Conservation (phyloP, 129 eudicot species). For the Ambrosia trifida region DNA sequence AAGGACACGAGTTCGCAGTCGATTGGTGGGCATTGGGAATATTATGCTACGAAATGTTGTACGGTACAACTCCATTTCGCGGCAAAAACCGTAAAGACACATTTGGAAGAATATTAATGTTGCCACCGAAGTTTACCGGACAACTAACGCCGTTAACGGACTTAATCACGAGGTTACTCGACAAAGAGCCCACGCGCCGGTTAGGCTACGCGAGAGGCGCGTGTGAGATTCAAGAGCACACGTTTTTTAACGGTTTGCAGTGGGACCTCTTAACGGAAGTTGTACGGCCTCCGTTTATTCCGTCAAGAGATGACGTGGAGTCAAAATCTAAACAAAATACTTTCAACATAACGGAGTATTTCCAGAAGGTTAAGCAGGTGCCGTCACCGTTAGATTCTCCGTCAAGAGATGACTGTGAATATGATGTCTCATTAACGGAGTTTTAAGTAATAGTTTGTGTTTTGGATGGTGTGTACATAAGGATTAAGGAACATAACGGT, state of each 20-base stretch:
- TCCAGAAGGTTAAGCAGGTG: conserved; percentile 46
- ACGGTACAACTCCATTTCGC: conserved; percentile 81
- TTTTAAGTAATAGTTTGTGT: conserved; percentile 54
- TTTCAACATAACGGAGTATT: conserved; percentile 55
- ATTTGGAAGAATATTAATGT: conserved; percentile 49
- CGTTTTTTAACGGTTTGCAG: conserved; percentile 58
- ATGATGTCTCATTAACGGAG: conserved; percentile 71
- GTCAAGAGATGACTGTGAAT: conserved; percentile 43
- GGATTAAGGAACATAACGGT: conserved; percentile 35
- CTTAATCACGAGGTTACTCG: conserved; percentile 57
- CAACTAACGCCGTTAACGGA: conserved; percentile 60
- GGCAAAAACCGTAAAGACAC: conserved; percentile 81
- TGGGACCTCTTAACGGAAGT: conserved; percentile 85
- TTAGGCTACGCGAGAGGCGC: conserved; percentile 70
- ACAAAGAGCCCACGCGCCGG: conserved; percentile 76
- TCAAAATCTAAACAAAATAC: conserved; percentile 25
- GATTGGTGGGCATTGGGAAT: conserved; percentile 97
- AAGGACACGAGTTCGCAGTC: conserved; percentile 83
- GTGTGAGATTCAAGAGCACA: conserved; percentile 70
- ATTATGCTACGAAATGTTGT: conserved; percentile 77
- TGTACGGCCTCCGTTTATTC: conserved; percentile 78
- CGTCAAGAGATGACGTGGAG: conserved; percentile 46
- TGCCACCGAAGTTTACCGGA: conserved; percentile 63
- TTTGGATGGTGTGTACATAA: conserved; percentile 24
- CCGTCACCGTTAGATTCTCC: conserved; percentile 70